These are phyloP conservation scores for Apiosordaria backusii DNA, from an alignment of 495 filamentous ascomycete genomes.

Conservation along the genomic window DNA sequence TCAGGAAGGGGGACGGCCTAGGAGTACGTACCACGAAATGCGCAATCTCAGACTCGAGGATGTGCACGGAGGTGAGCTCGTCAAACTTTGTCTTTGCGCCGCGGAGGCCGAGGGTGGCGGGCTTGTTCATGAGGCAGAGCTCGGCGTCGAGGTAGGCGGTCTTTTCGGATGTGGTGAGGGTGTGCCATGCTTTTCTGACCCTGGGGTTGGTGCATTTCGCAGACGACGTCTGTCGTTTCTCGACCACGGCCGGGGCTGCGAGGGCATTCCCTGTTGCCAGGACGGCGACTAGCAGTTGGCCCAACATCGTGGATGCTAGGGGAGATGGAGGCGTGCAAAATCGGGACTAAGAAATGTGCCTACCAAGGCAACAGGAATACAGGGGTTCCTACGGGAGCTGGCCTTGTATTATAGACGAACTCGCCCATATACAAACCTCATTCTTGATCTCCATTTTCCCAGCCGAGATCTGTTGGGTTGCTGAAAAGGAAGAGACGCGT, in stretches of 20 bases:
- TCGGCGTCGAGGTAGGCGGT: constrained; percentile 23
- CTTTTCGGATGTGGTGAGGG: constrained; percentile 18
- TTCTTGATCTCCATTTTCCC: not conserved
- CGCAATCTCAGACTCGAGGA: constrained; percentile 12
- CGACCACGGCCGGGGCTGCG: not conserved
- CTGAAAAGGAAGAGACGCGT: not conserved
- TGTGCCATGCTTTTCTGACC: constrained; percentile 20
- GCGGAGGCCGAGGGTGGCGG: constrained; percentile 19
- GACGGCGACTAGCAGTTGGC: not conserved
- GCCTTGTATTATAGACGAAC: not conserved
- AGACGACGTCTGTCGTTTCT: not conserved
- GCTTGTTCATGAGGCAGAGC: constrained; percentile 21
- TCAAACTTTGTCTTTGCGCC: constrained; percentile 21
- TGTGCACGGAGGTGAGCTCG: constrained; percentile 23
- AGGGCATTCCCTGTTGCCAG: not conserved
- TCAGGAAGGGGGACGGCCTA: not conserved
- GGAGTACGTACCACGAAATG: constrained; percentile 21
- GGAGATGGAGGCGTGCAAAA: not conserved
- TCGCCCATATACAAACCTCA: not conserved
- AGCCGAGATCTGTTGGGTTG: not conserved
- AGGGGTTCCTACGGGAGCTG: not conserved
- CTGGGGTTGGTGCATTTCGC: not conserved
- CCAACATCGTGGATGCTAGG: not conserved
- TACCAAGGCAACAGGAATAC: not conserved
- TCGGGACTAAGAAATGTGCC: not conserved